These are phyloP conservation scores for Botrytis tulipae DNA, from an alignment of 2,329 filamentous ascomycete genomes.

Conservation along the genomic window DNA sequence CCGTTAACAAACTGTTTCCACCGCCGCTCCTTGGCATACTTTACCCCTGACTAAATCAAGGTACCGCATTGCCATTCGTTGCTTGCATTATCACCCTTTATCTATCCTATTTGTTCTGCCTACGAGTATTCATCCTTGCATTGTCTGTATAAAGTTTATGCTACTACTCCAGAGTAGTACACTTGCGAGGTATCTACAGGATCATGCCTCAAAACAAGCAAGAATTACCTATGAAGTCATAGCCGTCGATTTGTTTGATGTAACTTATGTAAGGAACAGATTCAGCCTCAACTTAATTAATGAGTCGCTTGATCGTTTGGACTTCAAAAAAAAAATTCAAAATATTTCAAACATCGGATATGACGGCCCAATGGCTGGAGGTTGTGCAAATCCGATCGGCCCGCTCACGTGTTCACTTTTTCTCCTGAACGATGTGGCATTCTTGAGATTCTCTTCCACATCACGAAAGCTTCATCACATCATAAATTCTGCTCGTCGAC, in stretches of 20 bases:
- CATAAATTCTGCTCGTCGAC: not conserved
- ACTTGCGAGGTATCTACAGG: not conserved
- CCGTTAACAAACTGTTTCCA: conserved; percentile 6
- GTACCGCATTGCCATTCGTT: conserved; percentile 25
- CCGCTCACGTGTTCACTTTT: not conserved
- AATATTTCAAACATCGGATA: not conserved
- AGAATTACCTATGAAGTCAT: not conserved
- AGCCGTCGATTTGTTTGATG: not conserved
- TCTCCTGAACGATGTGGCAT: not conserved
- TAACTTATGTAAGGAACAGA: not conserved
- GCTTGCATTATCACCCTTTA: not conserved
- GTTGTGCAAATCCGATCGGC: not conserved
- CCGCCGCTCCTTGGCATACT: conserved; percentile 13
- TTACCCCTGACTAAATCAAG: conserved; percentile 28
- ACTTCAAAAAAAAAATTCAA: not conserved
- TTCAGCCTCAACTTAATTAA: not conserved
- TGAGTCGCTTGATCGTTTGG: not conserved
- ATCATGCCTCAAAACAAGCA: not conserved
- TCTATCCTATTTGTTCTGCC: not conserved
- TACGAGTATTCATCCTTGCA: not conserved
- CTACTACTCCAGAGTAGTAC: not conserved
- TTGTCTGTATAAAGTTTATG: not conserved
- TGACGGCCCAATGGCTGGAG: not conserved
- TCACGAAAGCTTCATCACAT: conserved; percentile 3
- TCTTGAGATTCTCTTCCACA: not conserved